phyloP scores from a whole-genome alignment of 2,329 filamentous ascomycete genomes.

The Colletotrichum gloeosporioides region DNA sequence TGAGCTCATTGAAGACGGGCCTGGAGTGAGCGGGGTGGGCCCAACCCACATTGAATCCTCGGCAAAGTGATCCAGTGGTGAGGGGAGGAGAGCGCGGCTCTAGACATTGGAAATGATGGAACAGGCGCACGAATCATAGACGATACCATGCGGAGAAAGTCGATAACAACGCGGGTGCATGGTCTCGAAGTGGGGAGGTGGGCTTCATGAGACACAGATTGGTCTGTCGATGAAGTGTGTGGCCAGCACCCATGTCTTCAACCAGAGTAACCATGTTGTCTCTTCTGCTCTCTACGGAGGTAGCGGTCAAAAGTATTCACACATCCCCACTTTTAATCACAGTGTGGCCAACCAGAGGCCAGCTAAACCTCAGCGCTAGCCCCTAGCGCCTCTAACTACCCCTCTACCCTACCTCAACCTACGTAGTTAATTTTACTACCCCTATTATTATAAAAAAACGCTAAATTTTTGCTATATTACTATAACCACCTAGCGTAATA shows the following conservation, averaged over 20 bases:
- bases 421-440: too few species aligned
- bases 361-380: too few species aligned
- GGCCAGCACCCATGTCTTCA: neutral
- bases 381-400: too few species aligned
- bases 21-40: neutral
- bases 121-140: conserved; percentile 20
- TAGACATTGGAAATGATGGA: neutral
- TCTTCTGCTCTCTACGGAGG: neutral
- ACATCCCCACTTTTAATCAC: too few species aligned
- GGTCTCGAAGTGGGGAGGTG: conserved; percentile 9
- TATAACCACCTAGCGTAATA: too few species aligned
- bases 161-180: conserved; percentile 3
- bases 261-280: neutral
- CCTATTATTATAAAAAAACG: too few species aligned
- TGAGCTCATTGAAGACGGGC: neutral
- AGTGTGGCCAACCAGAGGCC: too few species aligned
- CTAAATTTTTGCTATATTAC: too few species aligned
- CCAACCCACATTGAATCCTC: neutral
- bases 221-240: neutral
- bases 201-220: neutral
- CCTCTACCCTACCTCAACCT: too few species aligned
- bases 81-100: conserved; percentile 3
- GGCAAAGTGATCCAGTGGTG: neutral
- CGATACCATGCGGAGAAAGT: conserved; percentile 6
- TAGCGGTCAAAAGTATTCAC: too few species aligned